Evolutionary conservation across 1,139 yeast genomes (phyloP), one percentile per base, ranked within the genome.

Genomic region (Candida sp.): DNA sequence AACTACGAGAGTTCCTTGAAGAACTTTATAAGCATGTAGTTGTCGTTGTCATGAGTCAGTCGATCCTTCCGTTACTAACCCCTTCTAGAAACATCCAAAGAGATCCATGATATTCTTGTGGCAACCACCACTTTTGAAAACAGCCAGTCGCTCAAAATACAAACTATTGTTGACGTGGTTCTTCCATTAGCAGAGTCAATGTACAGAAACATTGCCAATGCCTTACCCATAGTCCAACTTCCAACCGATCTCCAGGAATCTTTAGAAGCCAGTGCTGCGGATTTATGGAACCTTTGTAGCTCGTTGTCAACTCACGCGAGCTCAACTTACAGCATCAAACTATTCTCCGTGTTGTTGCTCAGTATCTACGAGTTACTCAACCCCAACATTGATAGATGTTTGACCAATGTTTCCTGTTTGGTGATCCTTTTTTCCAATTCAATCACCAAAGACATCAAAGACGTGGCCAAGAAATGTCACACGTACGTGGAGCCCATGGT

Each of bases 261-360:
- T 12, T 30, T 65, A 3, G 67, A 63, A 33, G 50, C 49, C 1
- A 38, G 52, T 17, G 63, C 65, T 2, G 59, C 68, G 6, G 60
- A 58, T n/a, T 44, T 65, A 6, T 69, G 73, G 73, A 70, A 69
- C 46, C 22, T 38, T 17, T 32, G 52, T 30, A 39, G 53, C 9
- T 42, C 42, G 4, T 28, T 44, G n/a, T 42, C 53, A 9, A 33
- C 27, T 8, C 44, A 46, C 17, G 8, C 35, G 3, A 33, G 27
- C 7, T 11, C 37, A 2, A 30, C 31, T 28, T 47, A 37, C 28
- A 48, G 50, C 22, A 49, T 56, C 3, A 66, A 64, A 48, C 58
- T 63, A 44, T 65, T 65, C 52, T 53, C 66, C 0, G 54, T 63
- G 22, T 44, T 66, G 33, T 39, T 67, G 27, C 52, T 65, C 3